A percentile compares a stretch with the other conserved stretches of the same genome.
These are phyloP conservation scores for Nicotiana sylvestris DNA, from an alignment of 257 asterid species.

Conservation along the genomic window DNA sequence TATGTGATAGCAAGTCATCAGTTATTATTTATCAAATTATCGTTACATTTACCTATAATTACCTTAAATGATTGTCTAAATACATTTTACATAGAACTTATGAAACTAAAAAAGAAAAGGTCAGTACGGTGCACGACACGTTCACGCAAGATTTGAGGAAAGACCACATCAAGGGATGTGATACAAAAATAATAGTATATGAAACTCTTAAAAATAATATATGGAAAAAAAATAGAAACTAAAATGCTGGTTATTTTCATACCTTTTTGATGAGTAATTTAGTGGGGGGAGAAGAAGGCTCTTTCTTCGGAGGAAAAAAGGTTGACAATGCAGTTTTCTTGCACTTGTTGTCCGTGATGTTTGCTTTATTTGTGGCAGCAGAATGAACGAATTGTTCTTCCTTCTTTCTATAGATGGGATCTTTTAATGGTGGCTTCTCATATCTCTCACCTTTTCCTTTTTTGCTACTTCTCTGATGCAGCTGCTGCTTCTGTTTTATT, in stretches of 20 bases:
- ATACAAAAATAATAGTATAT: too few relatives aligned
- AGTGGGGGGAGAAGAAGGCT: conserved; percentile 47
- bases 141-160: too few relatives aligned
- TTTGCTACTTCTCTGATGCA: not conserved
- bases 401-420: conserved; percentile 38
- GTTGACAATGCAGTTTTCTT: conserved; percentile 55
- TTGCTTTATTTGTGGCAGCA: conserved; percentile 20
- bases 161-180: too few relatives aligned
- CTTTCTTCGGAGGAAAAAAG: conserved; percentile 61
- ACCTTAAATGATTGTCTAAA: too few relatives aligned
- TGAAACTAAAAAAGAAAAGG: too few relatives aligned
- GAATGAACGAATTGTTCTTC: conserved; percentile 49
- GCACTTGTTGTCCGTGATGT: conserved; percentile 26
- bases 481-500: not conserved
- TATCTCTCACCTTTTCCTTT: conserved; percentile 22
- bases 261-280: conserved; percentile 70
- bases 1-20: too few relatives aligned
- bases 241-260: not conserved
- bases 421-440: conserved; percentile 23
- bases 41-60: too few relatives aligned
- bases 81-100: too few relatives aligned
- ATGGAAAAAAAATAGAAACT: too few relatives aligned
- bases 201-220: too few relatives aligned
- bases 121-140: too few relatives aligned
- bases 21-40: too few relatives aligned